Conservation (phyloP, 164 flowering plant genomes). For the Aristolochia californica region DNA sequence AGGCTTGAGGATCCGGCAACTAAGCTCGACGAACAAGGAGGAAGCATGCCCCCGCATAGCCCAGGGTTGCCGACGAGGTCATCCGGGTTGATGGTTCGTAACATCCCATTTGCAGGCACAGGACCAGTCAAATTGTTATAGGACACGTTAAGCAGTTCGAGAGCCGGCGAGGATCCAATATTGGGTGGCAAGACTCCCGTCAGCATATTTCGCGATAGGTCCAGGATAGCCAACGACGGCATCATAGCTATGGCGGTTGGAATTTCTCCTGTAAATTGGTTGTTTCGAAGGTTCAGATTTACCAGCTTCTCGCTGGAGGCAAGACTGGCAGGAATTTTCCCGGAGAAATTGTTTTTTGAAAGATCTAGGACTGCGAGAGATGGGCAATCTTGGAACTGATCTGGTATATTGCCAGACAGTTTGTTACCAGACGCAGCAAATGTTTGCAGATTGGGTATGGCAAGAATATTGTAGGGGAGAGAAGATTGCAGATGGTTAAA, state of each 20-base stretch:
- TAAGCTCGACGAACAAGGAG: constrained; percentile 40
- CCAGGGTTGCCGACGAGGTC: constrained; percentile 71
- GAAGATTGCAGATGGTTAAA: constrained; percentile 57
- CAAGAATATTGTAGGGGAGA: constrained; percentile 67
- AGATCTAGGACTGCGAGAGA: constrained; percentile 70
- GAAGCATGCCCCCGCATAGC: constrained; percentile 75
- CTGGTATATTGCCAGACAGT: constrained; percentile 62
- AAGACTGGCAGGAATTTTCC: constrained; percentile 64
- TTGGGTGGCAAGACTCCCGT: constrained; percentile 63
- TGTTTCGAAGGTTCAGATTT: constrained; percentile 52
- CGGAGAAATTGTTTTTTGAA: constrained; percentile 64
- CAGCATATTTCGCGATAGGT: constrained; percentile 78
- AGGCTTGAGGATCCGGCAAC: constrained; percentile 15
- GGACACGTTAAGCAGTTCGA: constrained; percentile 71
- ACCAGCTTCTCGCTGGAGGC: constrained; percentile 74
- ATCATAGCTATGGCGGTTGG: constrained; percentile 56
- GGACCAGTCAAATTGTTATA: constrained; percentile 70
- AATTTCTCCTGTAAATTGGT: constrained; percentile 58
- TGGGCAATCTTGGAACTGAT: constrained; percentile 82
- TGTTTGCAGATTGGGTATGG: constrained; percentile 63
- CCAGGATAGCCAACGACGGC: constrained; percentile 72
- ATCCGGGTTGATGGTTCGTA: constrained; percentile 63
- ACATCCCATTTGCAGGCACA: constrained; percentile 63
- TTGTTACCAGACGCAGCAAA: constrained; percentile 59
- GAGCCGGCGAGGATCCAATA: constrained; percentile 73